These are phyloP conservation scores for Boechera retrofracta DNA, from an alignment of 345 rosid genomes.

Conservation along the genomic window DNA sequence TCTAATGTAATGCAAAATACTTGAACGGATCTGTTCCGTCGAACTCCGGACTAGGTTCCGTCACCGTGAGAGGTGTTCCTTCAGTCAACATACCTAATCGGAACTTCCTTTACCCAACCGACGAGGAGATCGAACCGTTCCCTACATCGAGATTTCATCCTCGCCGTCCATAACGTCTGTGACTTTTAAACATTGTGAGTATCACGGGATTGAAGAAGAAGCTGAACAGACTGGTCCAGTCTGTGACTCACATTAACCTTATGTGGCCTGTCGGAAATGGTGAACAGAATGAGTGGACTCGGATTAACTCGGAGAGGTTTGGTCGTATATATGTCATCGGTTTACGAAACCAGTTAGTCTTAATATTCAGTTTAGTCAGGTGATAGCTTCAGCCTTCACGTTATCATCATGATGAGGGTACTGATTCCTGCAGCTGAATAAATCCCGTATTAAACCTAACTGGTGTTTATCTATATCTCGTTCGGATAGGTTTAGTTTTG, in stretches of 20 bases:
- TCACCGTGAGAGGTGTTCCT: no score
- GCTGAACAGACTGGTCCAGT: not conserved
- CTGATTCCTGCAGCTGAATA: not conserved
- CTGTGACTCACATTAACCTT: conserved; percentile 9
- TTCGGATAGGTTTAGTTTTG: no score
- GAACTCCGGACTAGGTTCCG: no score
- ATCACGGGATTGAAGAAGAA: no score
- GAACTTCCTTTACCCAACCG: no score
- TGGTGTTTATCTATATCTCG: not conserved
- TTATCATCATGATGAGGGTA: not conserved
- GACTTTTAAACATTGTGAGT: no score
- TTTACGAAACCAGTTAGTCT: not conserved
- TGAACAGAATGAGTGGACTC: conserved; percentile 18
- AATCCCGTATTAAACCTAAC: not conserved
- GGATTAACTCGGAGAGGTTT: conserved; percentile 11
- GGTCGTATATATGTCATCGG: not conserved
- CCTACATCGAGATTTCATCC: no score
- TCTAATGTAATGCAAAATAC: no score
- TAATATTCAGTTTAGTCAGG: not conserved
- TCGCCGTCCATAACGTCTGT: no score
- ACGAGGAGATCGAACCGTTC: no score
- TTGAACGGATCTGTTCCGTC: no score
- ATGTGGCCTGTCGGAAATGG: not conserved
- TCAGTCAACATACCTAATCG: no score
- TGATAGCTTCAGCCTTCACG: not conserved